phyloP scores from a whole-genome alignment of 257 asterid species.

The Jacaranda mimosifolia region DNA sequence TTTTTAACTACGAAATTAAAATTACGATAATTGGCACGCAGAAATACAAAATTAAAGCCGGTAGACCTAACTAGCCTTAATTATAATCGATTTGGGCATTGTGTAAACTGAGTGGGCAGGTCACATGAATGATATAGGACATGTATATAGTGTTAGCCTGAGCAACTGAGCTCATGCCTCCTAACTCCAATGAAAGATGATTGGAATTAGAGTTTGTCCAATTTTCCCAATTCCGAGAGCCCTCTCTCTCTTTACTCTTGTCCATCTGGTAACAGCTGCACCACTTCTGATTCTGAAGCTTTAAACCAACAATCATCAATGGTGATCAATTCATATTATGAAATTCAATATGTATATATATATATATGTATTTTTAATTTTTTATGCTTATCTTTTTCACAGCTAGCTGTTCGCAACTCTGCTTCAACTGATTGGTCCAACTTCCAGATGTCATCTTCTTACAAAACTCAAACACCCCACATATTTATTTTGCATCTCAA shows the following conservation, averaged over 20 bases:
- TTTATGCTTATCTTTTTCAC: slow-evolving; percentile 38
- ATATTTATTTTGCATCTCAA: background rate
- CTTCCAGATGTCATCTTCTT: slow-evolving; percentile 45
- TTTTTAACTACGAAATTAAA: too few relatives aligned
- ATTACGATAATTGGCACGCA: too few relatives aligned
- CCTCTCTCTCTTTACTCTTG: background rate
- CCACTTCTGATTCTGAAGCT: slow-evolving; percentile 15
- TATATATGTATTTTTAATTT: too few relatives aligned
- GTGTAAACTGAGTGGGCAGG: background rate
- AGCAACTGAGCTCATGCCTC: background rate
- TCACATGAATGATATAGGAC: background rate
- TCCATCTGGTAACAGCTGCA: background rate
- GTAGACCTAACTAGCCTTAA: background rate
- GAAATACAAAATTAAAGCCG: background rate
- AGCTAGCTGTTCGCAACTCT: slow-evolving; percentile 49
- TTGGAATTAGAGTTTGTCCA: background rate
- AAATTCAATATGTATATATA: background rate
- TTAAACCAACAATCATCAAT: slow-evolving; percentile 13
- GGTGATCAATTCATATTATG: background rate
- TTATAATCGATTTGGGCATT: background rate
- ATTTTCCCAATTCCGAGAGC: slow-evolving; percentile 6
- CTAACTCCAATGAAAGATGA: background rate
- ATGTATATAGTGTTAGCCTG: background rate
- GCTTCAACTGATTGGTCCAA: background rate
- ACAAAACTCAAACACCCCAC: slow-evolving; percentile 30